Base-by-base conservation (phyloP, 768 basidiomycete species). In the Mycena indigotica region DNA sequence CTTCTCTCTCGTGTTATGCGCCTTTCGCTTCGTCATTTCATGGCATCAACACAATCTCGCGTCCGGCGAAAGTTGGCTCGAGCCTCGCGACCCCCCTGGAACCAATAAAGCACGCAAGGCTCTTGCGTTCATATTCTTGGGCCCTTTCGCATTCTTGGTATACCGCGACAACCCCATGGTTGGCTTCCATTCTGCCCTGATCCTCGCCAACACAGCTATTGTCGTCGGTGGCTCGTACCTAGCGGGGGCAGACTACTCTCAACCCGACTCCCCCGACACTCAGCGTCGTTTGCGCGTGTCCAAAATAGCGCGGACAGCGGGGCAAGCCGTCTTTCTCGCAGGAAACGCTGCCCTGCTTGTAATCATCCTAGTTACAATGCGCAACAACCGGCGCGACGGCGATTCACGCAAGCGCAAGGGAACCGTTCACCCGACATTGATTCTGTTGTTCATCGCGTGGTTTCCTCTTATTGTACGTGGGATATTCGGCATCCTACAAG, bases 11-110 rank as follows among this genome's bases (percentile, higher is more conserved):
- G 70, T 73, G 35, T 65, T 75, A 4, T 74, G 73, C 55, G 58
- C 73, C 5, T 73, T 70, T 55, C 70, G 73, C 17, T 74, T 72
- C 66, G 65, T 74, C 50, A 67, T 73, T 24, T 70, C 69, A 15
- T 75, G 74, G 74, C 74, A 75, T 26, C 66, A 72, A 45, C 70
- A 69, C 50, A 74, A 74, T 50, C 62, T 70, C 21, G 62, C 65
- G 3, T 62, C 56, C 10, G 68, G 68, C 12, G 65, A 67, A 29
- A 72, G 71, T 21, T 75, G 73, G 73, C 66, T 75, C 8, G 74
- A 75, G 55, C 73, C 72, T 13, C 68, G 68, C 24, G 52, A 65
- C 28, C 55, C 50, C 4, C 63, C 64, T 0, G 58, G 55, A 12
- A 62, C 65, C 8, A 60, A 49, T 35, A 61, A 65, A 15, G 13